Evolutionary conservation across 1,284 basidiomycete species (phyloP).

Genomic region (Naganishia liquefaciens): DNA sequence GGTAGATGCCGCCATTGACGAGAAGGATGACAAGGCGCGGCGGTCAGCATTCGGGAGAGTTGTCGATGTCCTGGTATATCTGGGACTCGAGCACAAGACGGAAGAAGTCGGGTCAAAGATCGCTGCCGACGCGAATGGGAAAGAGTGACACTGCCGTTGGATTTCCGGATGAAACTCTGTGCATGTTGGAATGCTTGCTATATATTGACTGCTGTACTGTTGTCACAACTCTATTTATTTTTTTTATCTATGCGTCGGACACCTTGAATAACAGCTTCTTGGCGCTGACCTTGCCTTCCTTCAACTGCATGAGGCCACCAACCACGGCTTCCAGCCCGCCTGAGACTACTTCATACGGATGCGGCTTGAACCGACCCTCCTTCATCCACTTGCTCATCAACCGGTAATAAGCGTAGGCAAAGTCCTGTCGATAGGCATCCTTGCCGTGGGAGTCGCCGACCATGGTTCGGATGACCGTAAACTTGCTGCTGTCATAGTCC

Average conservation of each 20-base stretch:
- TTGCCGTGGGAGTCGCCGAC: conserved; percentile 24
- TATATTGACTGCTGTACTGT: neutral
- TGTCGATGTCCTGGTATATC: conserved; percentile 23
- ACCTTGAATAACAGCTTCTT: conserved; percentile 31
- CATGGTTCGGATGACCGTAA: conserved; percentile 22
- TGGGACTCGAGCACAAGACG: conserved; percentile 22
- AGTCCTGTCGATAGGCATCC: conserved; percentile 12
- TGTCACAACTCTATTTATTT: conserved; percentile 1
- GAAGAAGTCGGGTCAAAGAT: neutral
- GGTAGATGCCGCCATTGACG: neutral
- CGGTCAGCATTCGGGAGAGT: conserved; percentile 8
- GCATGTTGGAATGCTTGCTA: neutral
- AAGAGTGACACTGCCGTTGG: neutral
- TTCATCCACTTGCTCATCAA: conserved; percentile 24
- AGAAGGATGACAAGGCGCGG: conserved; percentile 9
- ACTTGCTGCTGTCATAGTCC: conserved; percentile 10
- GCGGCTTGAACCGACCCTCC: conserved; percentile 20
- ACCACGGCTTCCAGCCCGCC: conserved; percentile 27
- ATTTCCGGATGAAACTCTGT: neutral
- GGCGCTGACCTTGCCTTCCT: conserved; percentile 29
- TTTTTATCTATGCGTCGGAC: conserved; percentile 13
- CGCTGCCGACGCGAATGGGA: neutral
- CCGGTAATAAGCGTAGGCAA: conserved; percentile 28
- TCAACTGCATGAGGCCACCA: conserved; percentile 27
- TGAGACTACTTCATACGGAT: conserved; percentile 27